phyloP scores from a whole-genome alignment of 2,329 filamentous ascomycete genomes.

The Pseudopyricularia cyperi region DNA sequence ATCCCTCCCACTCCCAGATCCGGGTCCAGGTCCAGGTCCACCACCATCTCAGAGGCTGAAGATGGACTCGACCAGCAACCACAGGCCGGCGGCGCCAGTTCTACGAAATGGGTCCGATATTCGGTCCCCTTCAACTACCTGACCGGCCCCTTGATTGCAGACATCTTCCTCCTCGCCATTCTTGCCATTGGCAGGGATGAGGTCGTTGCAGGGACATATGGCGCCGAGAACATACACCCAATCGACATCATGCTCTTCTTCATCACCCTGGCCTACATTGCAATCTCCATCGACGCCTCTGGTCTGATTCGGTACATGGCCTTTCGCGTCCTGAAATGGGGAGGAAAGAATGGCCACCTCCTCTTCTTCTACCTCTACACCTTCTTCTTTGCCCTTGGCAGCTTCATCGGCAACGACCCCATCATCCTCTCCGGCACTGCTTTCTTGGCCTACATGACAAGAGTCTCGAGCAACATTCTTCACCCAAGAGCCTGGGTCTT shows the following conservation, averaged over 20 bases:
- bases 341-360: slow-evolving; percentile 51
- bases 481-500: slow-evolving; percentile 63
- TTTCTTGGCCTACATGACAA: slow-evolving; percentile 66
- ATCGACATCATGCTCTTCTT: slow-evolving; percentile 68
- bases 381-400: slow-evolving; percentile 57
- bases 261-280: slow-evolving; percentile 61
- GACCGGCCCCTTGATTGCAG: slow-evolving; percentile 57
- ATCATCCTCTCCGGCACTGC: slow-evolving; percentile 63
- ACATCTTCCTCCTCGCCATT: slow-evolving; percentile 59
- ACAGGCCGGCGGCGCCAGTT: slow-evolving; percentile 13
- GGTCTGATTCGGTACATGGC: slow-evolving; percentile 59
- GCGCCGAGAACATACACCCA: slow-evolving; percentile 51
- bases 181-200: slow-evolving; percentile 52
- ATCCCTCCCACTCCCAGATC: no score
- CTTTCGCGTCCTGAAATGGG: slow-evolving; percentile 56
- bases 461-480: slow-evolving; percentile 59
- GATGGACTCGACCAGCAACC: slow-evolving; percentile 5
- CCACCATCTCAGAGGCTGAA: slow-evolving; percentile 4
- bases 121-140: slow-evolving; percentile 56
- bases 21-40: slow-evolving; percentile 22
- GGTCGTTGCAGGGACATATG: slow-evolving; percentile 55
- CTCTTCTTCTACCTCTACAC: slow-evolving; percentile 62
- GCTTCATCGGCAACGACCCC: slow-evolving; percentile 62
- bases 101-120: slow-evolving; percentile 32
- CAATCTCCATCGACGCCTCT: slow-evolving; percentile 65